Conservation (phyloP, 2,329 filamentous ascomycete species). For the Talaromyces piceae region DNA sequence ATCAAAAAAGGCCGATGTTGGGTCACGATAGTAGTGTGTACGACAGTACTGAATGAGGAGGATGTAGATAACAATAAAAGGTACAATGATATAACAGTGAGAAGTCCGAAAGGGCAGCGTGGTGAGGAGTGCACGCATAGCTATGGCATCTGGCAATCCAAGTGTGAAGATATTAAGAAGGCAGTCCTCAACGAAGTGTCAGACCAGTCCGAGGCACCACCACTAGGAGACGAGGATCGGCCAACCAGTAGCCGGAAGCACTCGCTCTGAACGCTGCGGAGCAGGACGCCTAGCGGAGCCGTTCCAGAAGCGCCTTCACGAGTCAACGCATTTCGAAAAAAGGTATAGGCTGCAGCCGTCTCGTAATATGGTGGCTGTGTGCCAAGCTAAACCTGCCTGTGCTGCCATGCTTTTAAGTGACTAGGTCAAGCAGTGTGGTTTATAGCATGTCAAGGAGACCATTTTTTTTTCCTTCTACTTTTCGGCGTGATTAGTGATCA, state of each 20-base stretch:
- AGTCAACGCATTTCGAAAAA: not conserved
- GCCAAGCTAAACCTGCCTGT: no score
- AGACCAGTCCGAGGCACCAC: not conserved
- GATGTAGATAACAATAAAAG: constrained; percentile 19
- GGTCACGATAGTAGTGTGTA: constrained; percentile 19
- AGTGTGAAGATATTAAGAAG: not conserved
- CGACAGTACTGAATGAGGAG: constrained; percentile 18
- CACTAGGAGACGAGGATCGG: not conserved
- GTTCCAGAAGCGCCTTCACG: not conserved
- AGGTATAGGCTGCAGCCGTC: not conserved
- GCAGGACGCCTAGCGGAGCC: not conserved
- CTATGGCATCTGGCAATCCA: not conserved
- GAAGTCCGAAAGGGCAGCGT: not conserved
- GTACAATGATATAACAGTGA: not conserved
- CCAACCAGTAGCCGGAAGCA: no score
- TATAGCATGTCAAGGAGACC: no score
- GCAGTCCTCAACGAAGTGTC: no score
- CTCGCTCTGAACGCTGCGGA: no score
- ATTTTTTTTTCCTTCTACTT: no score
- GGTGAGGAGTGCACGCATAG: not conserved
- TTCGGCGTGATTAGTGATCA: no score
- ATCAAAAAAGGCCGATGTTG: constrained; percentile 25
- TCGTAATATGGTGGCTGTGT: not conserved
- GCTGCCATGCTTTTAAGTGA: no score
- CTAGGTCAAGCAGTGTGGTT: no score